Base-by-base conservation (phyloP, 257 asterid species). In the Fraxinus americana region DNA sequence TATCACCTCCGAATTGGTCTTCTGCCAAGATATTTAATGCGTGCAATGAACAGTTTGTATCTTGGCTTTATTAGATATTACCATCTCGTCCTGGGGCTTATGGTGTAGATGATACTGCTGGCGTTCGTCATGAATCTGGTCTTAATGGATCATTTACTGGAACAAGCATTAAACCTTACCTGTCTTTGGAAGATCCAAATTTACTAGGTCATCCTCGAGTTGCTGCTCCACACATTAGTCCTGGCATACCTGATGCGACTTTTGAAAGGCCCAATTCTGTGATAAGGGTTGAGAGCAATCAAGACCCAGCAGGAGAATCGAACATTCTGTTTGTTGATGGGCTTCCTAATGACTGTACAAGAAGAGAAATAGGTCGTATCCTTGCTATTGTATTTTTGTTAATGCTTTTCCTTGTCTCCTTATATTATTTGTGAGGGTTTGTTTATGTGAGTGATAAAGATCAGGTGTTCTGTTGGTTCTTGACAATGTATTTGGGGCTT, bases 301-400 rank as follows among this genome's bases (percentile, higher is more conserved):
- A 89, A 41, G 84, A 19, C 81, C 70, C 87, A 59, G 86, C 39
- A 19, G 84, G 74, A 57, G 92, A 87, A 36, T 90, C 97, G 3
- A 90, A 90, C 80, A 70, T 92, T 83, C 86, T 90, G 70, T 90
- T 92, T 70, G 91, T 92, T 73, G 94, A 92, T 65, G 94, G 92
- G 77, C 96, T 92, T 85, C 97, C 97, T 52, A 89, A 91, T 43
- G 96, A 90, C 79, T 87, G 91, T 83, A 78, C 94, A 73, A 92
- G 97, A 83, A 89, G 97, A 84, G 94, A 92, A 89, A 81, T 92
- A 65, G 96, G 97, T 12, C 94, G 97, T 92, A 92, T 92, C 96
- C 94, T 85, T 85, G 59, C 75, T 34, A 7, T 48, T 75, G 27
- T 54, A n/a, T 71, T 57, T 27, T 30, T 32, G 35, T 10, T 72